Conservation (phyloP, 305 asterid species). For the Plantago coronopus region DNA sequence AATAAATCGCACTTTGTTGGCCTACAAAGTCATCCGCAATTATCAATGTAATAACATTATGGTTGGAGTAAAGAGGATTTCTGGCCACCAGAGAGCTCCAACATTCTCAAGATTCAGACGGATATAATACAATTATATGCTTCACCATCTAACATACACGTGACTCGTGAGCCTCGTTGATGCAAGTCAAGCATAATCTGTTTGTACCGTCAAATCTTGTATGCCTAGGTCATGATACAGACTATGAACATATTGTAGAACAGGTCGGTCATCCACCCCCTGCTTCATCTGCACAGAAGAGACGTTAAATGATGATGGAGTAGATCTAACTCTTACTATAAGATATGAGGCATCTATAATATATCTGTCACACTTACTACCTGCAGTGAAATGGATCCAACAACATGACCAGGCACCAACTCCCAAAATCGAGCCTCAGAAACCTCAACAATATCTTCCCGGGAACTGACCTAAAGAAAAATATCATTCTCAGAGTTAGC, state of each 20-base stretch:
- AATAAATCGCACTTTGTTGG: too few relatives aligned
- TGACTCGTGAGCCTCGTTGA: not conserved
- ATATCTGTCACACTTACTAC: constrained; percentile 30
- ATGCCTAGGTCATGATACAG: constrained; percentile 86
- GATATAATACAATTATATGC: too few relatives aligned
- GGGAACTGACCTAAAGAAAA: constrained; percentile 49
- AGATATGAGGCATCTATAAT: not conserved
- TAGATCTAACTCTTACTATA: not conserved
- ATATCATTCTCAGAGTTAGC: not conserved
- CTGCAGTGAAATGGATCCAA: constrained; percentile 81
- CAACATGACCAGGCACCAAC: constrained; percentile 78
- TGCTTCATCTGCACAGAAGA: constrained; percentile 49
- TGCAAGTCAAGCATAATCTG: constrained; percentile 34
- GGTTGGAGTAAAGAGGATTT: too few relatives aligned
- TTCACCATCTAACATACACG: too few relatives aligned
- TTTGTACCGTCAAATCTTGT: constrained; percentile 74
- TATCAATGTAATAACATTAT: too few relatives aligned
- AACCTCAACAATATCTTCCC: constrained; percentile 65
- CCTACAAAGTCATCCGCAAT: too few relatives aligned
- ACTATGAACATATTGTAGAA: constrained; percentile 64
- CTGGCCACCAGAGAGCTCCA: too few relatives aligned
- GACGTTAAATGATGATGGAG: not conserved
- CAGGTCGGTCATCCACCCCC: constrained; percentile 56
- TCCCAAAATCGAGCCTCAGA: constrained; percentile 93
- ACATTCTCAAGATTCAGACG: too few relatives aligned